Evolutionary conservation across 2,329 filamentous ascomycete species (phyloP).

Genomic region (Graphilbum sp.): DNA sequence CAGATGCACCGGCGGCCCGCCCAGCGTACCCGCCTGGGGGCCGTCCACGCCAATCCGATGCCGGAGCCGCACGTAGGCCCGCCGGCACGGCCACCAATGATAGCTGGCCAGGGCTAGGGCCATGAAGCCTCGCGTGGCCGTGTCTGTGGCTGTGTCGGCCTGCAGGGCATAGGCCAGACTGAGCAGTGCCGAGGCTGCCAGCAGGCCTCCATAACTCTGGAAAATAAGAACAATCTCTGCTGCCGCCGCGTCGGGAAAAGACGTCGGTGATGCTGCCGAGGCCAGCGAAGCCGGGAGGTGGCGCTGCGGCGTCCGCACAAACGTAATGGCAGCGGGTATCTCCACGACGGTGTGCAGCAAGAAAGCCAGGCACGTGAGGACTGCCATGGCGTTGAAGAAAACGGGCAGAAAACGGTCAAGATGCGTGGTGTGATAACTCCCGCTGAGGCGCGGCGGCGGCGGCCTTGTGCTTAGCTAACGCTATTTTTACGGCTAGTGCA

Average conservation of each 20-base stretch:
- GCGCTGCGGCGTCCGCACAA: constrained; percentile 23
- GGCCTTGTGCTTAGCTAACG: too few relatives aligned
- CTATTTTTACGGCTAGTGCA: too few relatives aligned
- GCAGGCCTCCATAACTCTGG: constrained; percentile 29
- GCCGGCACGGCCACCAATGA: constrained; percentile 29
- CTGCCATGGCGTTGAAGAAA: background rate
- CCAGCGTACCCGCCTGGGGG: constrained; percentile 17
- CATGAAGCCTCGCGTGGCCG: constrained; percentile 15
- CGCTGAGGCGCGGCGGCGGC: too few relatives aligned
- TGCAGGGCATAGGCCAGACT: constrained; percentile 20
- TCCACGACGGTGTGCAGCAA: constrained; percentile 9
- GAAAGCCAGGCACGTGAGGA: constrained; percentile 4
- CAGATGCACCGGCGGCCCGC: constrained; percentile 30
- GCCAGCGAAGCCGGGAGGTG: constrained; percentile 23
- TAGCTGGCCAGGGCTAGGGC: constrained; percentile 28
- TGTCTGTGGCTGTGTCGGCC: background rate
- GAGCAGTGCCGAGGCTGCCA: constrained; percentile 27
- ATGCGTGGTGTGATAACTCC: too few relatives aligned
- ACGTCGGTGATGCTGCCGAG: constrained; percentile 8
- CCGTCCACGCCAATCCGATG: constrained; percentile 7
- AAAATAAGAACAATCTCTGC: constrained; percentile 27
- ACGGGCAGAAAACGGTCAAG: too few relatives aligned
- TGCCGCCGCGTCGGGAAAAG: constrained; percentile 5
- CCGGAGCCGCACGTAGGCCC: constrained; percentile 22
- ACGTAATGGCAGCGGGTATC: constrained; percentile 24